Evolutionary conservation across 257 asterid genomes (phyloP), one percentile per base, ranked within the genome.

Genomic region (Ophiorrhiza pumila): DNA sequence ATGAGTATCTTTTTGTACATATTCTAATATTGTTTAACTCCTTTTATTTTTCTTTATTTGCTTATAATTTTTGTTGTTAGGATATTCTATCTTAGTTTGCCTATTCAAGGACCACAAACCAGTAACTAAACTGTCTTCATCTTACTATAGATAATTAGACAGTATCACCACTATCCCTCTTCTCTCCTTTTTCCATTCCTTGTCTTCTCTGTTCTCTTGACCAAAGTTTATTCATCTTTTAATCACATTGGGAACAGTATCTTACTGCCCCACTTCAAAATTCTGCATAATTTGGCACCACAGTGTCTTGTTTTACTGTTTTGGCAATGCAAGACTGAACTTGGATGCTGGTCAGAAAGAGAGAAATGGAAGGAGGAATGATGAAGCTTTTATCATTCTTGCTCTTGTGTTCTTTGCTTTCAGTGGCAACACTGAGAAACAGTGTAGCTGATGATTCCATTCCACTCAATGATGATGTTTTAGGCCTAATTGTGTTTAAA

Each of bases 401-500:
- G 22, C 6, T 79, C 29, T 73, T 85, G 41, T 23, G 76, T 39
- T 65, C 80, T 29, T 60, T 68, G 20, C 57, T 79, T 23, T 71
- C 12, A 2, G 2, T 66, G 4, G 74, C 67, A 64, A 49, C 68
- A n/a, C 39, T 63, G 11, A 37, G 55, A 67, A 55, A 55, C 13
- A 75, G 74, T 29, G 39, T 15, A 22, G 80, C 52, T 22, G 86
- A 69, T 52, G 86, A 84, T 35, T 47, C 83, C 0, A 82, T 87
- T 39, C 88, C 66, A 45, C 86, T 94, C 3, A 88, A 90, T 83
- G 98, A 94, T 76, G 98, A 94, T 57, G 93, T 94, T 62, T 65
- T 91, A 46, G 98, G 96, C 72, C 97, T 94, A 82, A 84, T 94
- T 65, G 98, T 94, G 46, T 88, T 94, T 89, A 91, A 94, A 71